phyloP scores from a whole-genome alignment of 371 early-diverging fungal genomes.

The Rhizomucor pusillus region DNA sequence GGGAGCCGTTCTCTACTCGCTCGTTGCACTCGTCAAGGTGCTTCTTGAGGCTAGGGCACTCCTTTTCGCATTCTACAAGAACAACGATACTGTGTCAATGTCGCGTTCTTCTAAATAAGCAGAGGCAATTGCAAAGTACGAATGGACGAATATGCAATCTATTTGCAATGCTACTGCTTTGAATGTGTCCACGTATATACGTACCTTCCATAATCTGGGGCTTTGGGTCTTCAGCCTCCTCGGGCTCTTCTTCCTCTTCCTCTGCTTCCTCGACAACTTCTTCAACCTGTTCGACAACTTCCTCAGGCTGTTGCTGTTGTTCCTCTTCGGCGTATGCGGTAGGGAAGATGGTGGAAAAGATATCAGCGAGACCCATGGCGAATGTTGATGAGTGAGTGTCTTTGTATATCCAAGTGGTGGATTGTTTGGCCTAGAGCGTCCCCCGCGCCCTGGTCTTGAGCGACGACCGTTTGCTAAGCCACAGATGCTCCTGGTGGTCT shows the following conservation, averaged over 20 bases:
- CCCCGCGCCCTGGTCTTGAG: too few relatives aligned
- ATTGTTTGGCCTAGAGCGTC: too few relatives aligned
- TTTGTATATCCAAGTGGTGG: too few relatives aligned
- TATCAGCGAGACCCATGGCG: constrained; percentile 48
- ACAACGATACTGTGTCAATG: not conserved
- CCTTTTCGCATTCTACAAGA: constrained; percentile 38
- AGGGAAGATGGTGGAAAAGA: constrained; percentile 49
- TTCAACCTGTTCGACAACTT: constrained; percentile 10
- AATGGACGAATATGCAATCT: too few relatives aligned
- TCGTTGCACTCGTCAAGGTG: constrained; percentile 58
- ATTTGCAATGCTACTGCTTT: too few relatives aligned
- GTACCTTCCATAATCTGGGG: constrained; percentile 50
- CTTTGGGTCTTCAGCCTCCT: constrained; percentile 42
- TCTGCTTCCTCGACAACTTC: constrained; percentile 26
- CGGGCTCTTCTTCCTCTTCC: constrained; percentile 11
- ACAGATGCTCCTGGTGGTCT: too few relatives aligned
- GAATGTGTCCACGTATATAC: too few relatives aligned
- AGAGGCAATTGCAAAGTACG: too few relatives aligned
- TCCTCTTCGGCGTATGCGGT: constrained; percentile 47
- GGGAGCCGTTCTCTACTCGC: constrained; percentile 56
- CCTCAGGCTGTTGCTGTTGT: constrained; percentile 7
- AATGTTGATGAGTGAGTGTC: not conserved
- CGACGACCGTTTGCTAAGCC: too few relatives aligned
- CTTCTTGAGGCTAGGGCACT: constrained; percentile 47
- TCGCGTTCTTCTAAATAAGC: not conserved